Base-by-base conservation (phyloP, 1,139 yeast species). In the Yamadazyma songkhlaensis region DNA sequence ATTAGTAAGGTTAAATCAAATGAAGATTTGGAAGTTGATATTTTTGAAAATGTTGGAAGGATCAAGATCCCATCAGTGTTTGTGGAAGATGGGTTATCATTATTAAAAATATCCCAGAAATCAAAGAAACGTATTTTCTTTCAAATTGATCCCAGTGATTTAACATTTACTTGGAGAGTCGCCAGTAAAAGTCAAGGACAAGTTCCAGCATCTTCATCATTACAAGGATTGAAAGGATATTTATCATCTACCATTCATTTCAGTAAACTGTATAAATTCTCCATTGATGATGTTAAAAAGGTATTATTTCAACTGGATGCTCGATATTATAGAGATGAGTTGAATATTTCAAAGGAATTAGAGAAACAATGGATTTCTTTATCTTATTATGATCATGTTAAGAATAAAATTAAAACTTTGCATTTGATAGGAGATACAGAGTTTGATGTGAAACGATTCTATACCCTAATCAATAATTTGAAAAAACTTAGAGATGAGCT, bases 341-440 rank as follows among this genome's bases (percentile, higher is more conserved):
- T 86, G 45, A 82, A 83, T 33, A 74, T 89, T 1, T 76, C 90
- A 1, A 66, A 77, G 33, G 89, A 84, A 35, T 75, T 74, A 37
- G 79, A 80, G 34, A 64, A 69, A 10, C 65, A 77, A 13, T 92
- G 98, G 98, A 72, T 87, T 1, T 82, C 96, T 0, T 75, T 92
- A 24, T 77, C 87, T 10, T 90, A 87, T 53, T 74, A 67, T 31
- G 72, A 75, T 47, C 75, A 76, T 42, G 62, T 77, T 38, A 82
- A 84, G 45, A 79, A 79, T 29, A 73, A 68, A 43, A 55, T 73
- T 30, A 77, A 76, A 48, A 67, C 74, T 4, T 58, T 92, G 36
- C 97, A 92, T 62, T 62, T 89, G 24, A 79, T 90, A 10, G 88
- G 95, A 0, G 76, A 80, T 17, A 73, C 81, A 3, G 74, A 68